Conservation (phyloP, 345 rosid genomes). For the Dovyalis caffra region DNA sequence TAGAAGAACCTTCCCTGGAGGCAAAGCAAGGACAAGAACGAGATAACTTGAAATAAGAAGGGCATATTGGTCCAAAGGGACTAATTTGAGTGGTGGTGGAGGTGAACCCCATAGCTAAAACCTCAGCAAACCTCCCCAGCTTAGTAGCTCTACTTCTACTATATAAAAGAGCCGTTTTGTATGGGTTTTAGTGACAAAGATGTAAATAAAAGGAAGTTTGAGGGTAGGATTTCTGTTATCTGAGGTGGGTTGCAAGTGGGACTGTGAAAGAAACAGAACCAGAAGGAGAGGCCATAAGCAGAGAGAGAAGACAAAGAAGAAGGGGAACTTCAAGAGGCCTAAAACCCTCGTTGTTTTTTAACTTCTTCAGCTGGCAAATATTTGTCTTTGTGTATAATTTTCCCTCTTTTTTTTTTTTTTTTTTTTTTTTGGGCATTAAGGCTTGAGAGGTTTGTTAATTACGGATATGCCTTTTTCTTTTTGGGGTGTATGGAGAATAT, state of each 20-base stretch:
- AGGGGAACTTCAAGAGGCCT: not conserved
- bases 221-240: conserved; percentile 1
- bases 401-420: not conserved
- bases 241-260: conserved; percentile 30
- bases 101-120: conserved; percentile 64
- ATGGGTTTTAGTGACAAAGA: conserved; percentile 12
- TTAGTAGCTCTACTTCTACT: conserved; percentile 11
- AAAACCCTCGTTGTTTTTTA: conserved; percentile 28
- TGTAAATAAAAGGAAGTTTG: conserved; percentile 3
- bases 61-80: conserved; percentile 42
- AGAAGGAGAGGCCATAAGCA: conserved; percentile 22
- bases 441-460: not conserved
- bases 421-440: not conserved
- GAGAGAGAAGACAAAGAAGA: not conserved
- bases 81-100: conserved; percentile 35
- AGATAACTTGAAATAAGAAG: conserved; percentile 35
- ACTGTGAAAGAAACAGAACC: conserved; percentile 14
- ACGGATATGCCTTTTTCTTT: not conserved
- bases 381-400: not conserved
- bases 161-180: conserved; percentile 41
- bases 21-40: conserved; percentile 34
- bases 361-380: not conserved
- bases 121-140: conserved; percentile 52
- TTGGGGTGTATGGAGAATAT: not conserved
- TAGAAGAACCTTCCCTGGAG: conserved; percentile 21